Evolutionary conservation across 805 yeast species (phyloP), one percentile per base, ranked within the genome.

Genomic region (Hanseniaspora lachancei): DNA sequence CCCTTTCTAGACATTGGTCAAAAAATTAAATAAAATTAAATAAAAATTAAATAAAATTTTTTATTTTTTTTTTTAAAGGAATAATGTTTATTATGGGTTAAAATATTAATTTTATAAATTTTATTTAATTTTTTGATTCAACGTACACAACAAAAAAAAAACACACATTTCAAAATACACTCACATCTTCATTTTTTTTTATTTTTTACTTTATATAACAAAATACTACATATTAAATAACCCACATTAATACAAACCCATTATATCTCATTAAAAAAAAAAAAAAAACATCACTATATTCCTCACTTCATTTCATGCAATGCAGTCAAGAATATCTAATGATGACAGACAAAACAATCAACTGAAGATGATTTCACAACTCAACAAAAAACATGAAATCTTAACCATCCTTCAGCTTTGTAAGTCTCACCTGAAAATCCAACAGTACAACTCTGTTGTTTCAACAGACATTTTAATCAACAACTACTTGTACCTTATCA

Each of bases 371-470:
- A 27, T 53, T 2, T 15, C 56, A 5, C 34, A 53, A 10, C 12
- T 53, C 0, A 53, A 53, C 43, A 53, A 53, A 39, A 53, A 53
- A 39, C 49, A 53, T 35, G 56, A 53, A 32, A 53, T 53, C 10
- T 29, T 53, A n/a, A 53, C 56, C 8, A 36, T 53, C 15, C 47
- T 53, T 7, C 56, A 53, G n/a, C 13, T 53, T 20, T 53, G 56
- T 24, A 53, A 53, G 15, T 46, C 56, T 13, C 56, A 53, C 21
- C 7, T 44, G 20, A 53, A 46, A 32, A 20, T 53, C 9, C 50
- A 46, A 21, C 50, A 53, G 13, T 53, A 15, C 27, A 53, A 35
- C 46, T 44, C 38, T 5, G 32, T n/a, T 10, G 40, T n/a, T 6
- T 29, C 40, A 10, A 53, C 50, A 8, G 56, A 53, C 20, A 29